Evolutionary conservation across 129 eudicot genomes (phyloP).

Genomic region (Apium graveolens): DNA sequence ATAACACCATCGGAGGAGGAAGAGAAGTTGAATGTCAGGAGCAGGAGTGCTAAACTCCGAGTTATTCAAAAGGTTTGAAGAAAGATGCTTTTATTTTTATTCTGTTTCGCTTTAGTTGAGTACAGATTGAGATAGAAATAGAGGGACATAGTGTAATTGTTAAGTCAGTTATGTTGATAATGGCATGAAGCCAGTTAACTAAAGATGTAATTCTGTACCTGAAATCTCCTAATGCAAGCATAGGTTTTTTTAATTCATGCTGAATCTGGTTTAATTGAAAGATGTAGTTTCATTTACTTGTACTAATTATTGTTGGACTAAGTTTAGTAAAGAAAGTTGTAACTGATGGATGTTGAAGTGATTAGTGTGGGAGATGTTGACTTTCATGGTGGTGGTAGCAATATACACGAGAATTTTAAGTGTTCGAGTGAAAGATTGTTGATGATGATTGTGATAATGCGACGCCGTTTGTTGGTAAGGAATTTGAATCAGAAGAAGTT

Average conservation of each 20-base stretch:
- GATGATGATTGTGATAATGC: conserved; percentile 11
- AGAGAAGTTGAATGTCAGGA: conserved; percentile 68
- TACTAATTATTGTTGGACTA: no score
- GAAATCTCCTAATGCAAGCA: not conserved
- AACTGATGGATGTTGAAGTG: conserved; percentile 23
- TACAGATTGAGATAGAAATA: not conserved
- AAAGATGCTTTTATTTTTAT: not conserved
- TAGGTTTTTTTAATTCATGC: no score
- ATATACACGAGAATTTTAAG: conserved; percentile 8
- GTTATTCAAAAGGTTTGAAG: conserved; percentile 59
- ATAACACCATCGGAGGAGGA: conserved; percentile 77
- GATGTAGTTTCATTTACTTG: no score
- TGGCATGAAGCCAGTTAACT: not conserved
- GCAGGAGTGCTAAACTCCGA: conserved; percentile 93
- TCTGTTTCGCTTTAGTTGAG: not conserved
- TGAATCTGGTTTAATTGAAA: no score
- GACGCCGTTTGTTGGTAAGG: conserved; percentile 45
- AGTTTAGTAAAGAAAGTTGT: not conserved
- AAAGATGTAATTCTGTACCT: not conserved
- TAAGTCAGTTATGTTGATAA: not conserved
- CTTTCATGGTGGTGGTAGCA: conserved; percentile 15
- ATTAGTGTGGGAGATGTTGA: conserved; percentile 23
- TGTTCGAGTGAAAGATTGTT: conserved; percentile 13
- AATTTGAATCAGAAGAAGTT: conserved; percentile 45
- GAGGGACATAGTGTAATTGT: not conserved